phyloP scores from a whole-genome alignment of 2,329 filamentous ascomycete genomes.

The Cladosporium sp. region DNA sequence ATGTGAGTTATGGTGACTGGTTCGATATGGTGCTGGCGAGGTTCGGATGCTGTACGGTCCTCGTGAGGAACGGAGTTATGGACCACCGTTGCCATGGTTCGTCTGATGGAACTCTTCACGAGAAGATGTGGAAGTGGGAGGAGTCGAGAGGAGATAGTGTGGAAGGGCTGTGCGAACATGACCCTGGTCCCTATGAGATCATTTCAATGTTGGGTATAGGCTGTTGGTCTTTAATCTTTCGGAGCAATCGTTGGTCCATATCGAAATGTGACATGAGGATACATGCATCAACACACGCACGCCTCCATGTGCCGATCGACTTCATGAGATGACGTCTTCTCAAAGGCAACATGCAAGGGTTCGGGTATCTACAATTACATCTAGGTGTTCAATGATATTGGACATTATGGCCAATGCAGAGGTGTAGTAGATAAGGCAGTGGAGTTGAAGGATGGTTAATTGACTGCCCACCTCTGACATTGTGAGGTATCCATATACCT shows the following conservation, averaged over 20 bases:
- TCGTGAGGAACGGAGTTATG: constrained; percentile 53
- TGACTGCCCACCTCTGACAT: too few relatives aligned
- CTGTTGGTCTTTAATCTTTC: background rate
- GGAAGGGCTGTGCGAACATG: background rate
- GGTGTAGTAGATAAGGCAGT: too few relatives aligned
- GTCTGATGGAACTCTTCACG: background rate
- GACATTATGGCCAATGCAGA: too few relatives aligned
- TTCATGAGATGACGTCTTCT: background rate
- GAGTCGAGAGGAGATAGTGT: background rate
- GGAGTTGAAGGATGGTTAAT: too few relatives aligned
- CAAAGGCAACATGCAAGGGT: background rate
- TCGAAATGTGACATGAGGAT: background rate
- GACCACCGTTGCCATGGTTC: constrained; percentile 35
- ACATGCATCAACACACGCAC: background rate
- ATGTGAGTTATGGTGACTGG: constrained; percentile 62
- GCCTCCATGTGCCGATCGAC: background rate
- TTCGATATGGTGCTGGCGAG: constrained; percentile 66
- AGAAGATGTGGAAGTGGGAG: background rate
- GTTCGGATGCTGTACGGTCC: constrained; percentile 72
- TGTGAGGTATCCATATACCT: too few relatives aligned
- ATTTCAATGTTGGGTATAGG: background rate
- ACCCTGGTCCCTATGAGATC: background rate
- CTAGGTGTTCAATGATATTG: background rate
- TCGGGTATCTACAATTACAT: background rate
- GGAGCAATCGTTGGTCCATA: background rate